These are phyloP conservation scores for Prunus mume DNA, from an alignment of 306 rosid genomes.

Conservation along the genomic window DNA sequence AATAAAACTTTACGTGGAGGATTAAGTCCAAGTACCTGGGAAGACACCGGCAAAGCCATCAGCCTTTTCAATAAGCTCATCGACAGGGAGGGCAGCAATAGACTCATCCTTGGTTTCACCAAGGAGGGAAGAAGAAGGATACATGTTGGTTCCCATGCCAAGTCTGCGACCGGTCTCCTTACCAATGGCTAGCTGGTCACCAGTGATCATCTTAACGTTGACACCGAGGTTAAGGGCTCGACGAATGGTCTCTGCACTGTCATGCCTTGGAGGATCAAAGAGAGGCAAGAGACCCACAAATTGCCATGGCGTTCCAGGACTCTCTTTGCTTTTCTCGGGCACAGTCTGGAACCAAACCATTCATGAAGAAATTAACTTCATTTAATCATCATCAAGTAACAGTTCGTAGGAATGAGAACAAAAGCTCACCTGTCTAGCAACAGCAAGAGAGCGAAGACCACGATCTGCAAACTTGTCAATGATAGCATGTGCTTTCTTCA, in stretches of 20 bases:
- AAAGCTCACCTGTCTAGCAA: constrained; percentile 51
- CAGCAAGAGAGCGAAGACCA: constrained; percentile 84
- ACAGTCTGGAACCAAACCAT: constrained; percentile 40
- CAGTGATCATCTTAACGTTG: constrained; percentile 94
- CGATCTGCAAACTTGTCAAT: constrained; percentile 88
- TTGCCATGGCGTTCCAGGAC: constrained; percentile 74
- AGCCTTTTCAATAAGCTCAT: constrained; percentile 90
- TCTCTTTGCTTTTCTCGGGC: constrained; percentile 68
- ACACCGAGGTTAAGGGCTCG: constrained; percentile 83
- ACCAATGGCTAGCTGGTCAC: constrained; percentile 90
- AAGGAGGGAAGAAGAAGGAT: constrained; percentile 93
- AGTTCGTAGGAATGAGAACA: background rate
- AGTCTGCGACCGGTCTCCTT: constrained; percentile 94
- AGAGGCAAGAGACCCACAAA: constrained; percentile 89
- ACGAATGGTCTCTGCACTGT: constrained; percentile 87
- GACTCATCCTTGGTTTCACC: constrained; percentile 66
- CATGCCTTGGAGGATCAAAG: constrained; percentile 94
- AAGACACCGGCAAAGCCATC: constrained; percentile 97
- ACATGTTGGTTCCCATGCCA: constrained; percentile 98
- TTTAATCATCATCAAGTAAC: background rate
- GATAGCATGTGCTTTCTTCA: constrained; percentile 61
- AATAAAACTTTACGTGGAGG: background rate
- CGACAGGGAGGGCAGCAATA: constrained; percentile 56
- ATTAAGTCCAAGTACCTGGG: constrained; percentile 52
- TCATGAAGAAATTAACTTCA: constrained; percentile 6